Conservation (phyloP, 768 basidiomycete species). For the Lactarius indigo region DNA sequence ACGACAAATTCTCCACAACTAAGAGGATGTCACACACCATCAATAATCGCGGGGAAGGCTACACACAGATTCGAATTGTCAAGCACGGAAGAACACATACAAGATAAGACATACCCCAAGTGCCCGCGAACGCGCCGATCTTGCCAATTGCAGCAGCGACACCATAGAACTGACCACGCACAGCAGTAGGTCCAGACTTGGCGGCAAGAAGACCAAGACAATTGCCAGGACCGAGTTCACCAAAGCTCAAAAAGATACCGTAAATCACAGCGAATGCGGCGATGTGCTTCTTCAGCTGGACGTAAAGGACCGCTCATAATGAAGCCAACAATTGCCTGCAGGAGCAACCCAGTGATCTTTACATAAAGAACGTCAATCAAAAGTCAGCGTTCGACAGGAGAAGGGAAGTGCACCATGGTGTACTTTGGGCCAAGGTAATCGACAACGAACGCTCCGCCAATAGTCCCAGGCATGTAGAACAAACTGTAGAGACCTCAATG, state of each 20-base stretch:
- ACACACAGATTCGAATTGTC: slow-evolving; percentile 2
- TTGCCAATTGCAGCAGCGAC: slow-evolving; percentile 84
- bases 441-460: slow-evolving; percentile 71
- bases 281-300: slow-evolving; percentile 54
- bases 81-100: background rate
- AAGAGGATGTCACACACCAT: slow-evolving; percentile 37
- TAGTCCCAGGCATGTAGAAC: slow-evolving; percentile 69
- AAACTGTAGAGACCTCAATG: slow-evolving; percentile 35
- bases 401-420: slow-evolving; percentile 52
- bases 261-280: slow-evolving; percentile 85
- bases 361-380: background rate
- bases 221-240: slow-evolving; percentile 88
- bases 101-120: slow-evolving; percentile 54
- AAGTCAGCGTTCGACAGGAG: slow-evolving; percentile 9
- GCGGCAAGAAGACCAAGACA: slow-evolving; percentile 80
- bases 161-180: slow-evolving; percentile 85
- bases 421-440: slow-evolving; percentile 74
- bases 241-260: slow-evolving; percentile 86
- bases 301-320: slow-evolving; percentile 86
- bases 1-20: slow-evolving; percentile 3
- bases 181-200: slow-evolving; percentile 81
- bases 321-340: slow-evolving; percentile 77
- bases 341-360: slow-evolving; percentile 67
- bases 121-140: slow-evolving; percentile 78
- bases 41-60: slow-evolving; percentile 68